Conservation (phyloP, 306 rosid species). For the Pterocarpus santalinus region DNA sequence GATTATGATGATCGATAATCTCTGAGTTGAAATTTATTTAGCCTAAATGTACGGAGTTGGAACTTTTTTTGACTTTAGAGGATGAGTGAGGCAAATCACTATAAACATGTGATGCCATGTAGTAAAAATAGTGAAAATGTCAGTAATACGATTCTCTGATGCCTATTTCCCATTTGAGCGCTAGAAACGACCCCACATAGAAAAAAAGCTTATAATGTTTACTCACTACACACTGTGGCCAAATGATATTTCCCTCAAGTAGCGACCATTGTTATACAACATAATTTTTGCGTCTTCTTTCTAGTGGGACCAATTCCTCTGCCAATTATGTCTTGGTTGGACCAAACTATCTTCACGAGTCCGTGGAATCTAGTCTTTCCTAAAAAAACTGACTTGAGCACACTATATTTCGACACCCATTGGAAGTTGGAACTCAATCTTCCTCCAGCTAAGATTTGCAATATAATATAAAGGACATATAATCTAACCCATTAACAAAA, state of each 20-base stretch:
- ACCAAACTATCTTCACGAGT: background rate
- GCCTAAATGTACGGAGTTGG: conserved; percentile 7
- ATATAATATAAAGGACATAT: background rate
- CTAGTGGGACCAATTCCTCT: conserved; percentile 13
- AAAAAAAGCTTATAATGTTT: background rate
- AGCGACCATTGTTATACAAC: background rate
- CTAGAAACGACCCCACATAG: background rate
- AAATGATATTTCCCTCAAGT: background rate
- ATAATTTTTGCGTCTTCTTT: background rate
- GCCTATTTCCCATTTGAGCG: background rate
- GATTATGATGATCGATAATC: background rate
- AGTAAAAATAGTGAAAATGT: background rate
- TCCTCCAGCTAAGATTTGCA: background rate
- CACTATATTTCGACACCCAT: background rate
- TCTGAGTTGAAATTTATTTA: conserved; percentile 19
- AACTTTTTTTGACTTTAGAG: conserved; percentile 11
- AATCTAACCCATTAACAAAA: background rate
- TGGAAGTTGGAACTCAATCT: background rate
- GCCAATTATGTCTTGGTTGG: background rate
- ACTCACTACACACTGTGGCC: background rate
- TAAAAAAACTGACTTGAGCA: background rate
- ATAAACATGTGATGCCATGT: conserved; percentile 11
- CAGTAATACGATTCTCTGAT: background rate
- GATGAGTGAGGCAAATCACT: conserved; percentile 18
- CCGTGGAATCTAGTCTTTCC: background rate